phyloP scores from a whole-genome alignment of 2,329 filamentous ascomycete species.

The Curvularia eragrostidis region DNA sequence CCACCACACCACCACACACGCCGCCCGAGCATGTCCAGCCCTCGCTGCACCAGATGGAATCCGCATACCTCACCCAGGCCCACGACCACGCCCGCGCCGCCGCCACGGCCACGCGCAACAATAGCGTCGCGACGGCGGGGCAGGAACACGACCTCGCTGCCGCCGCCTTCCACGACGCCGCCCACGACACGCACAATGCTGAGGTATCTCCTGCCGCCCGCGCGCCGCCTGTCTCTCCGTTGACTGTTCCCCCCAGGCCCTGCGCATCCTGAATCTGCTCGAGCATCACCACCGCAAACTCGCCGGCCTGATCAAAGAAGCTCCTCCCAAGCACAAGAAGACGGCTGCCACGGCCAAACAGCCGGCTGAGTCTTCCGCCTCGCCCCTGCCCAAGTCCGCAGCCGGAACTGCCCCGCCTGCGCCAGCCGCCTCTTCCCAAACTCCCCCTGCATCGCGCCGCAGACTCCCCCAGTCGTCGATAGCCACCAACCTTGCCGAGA shows the following conservation, averaged over 20 bases:
- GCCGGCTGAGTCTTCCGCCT: conserved; percentile 20
- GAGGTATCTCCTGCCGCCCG: conserved; percentile 54
- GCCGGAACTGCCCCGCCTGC: conserved; percentile 43
- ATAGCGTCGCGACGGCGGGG: conserved; percentile 80
- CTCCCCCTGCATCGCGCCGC: conserved; percentile 49
- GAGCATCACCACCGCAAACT: conserved; percentile 87
- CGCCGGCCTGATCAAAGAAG: conserved; percentile 78
- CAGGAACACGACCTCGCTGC: conserved; percentile 89
- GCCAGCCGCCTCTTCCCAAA: conserved; percentile 32
- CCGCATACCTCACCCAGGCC: conserved; percentile 74
- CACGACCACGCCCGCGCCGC: conserved; percentile 90
- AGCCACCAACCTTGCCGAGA: conserved; percentile 85
- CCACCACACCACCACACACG: not conserved
- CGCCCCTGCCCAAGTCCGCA: conserved; percentile 27
- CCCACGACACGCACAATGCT: conserved; percentile 70
- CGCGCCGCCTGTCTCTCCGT: not conserved
- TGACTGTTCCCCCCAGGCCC: conserved; percentile 60
- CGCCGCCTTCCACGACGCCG: conserved; percentile 83
- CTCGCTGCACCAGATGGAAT: conserved; percentile 64
- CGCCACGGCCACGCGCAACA: conserved; percentile 70
- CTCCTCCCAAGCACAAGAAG: conserved; percentile 50
- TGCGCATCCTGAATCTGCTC: conserved; percentile 82
- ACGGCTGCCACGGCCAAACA: conserved; percentile 18
- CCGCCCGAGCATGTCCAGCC: conserved; percentile 14
- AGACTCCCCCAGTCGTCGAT: conserved; percentile 76